Conservation (phyloP, 306 rosid genomes). For the Styphnolobium japonicum region DNA sequence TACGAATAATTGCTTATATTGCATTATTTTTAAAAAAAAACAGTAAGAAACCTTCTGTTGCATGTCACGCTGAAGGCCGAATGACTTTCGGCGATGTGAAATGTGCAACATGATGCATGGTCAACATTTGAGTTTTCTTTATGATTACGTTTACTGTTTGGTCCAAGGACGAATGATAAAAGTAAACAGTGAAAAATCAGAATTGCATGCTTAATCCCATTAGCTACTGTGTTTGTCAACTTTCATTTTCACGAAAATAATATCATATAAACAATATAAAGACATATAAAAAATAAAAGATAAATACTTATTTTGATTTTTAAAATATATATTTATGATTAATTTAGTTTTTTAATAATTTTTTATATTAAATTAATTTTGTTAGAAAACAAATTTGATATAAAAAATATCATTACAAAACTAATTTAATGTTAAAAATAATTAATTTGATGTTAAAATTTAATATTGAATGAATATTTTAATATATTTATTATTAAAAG, state of each 20-base stretch:
- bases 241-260: background rate
- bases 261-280: no score
- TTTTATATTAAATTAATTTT: no score
- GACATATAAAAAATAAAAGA: no score
- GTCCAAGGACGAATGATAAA: background rate
- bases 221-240: background rate
- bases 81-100: conserved; percentile 33
- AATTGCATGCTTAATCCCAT: background rate
- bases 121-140: conserved; percentile 9
- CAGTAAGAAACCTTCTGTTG: conserved; percentile 1
- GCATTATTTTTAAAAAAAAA: background rate
- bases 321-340: no score
- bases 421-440: no score
- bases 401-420: no score
- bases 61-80: conserved; percentile 27
- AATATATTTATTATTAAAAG: no score
- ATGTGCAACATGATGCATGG: background rate
- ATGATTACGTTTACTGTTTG: background rate
- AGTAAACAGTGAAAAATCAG: background rate
- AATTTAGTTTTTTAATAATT: no score
- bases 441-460: no score
- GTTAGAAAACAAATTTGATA: no score
- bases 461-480: no score
- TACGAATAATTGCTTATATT: background rate
- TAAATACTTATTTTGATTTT: no score